Percentiles rank a stretch among this genome's conserved stretches.
These are phyloP conservation scores for Populus nigra DNA, from an alignment of 345 rosid genomes.

Conservation along the genomic window DNA sequence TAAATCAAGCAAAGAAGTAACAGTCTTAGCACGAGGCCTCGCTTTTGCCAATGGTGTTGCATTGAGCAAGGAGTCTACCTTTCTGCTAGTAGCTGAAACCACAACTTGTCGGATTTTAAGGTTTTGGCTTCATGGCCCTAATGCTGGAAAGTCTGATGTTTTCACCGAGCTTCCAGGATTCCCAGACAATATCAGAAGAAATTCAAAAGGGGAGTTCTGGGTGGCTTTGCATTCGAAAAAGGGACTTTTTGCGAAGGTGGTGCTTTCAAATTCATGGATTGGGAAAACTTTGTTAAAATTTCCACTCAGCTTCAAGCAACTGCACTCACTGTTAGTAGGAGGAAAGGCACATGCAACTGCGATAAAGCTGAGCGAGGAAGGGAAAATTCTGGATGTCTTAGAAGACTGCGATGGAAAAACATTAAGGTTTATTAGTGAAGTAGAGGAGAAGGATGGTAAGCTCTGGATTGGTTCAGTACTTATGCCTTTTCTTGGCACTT, in stretches of 20 bases:
- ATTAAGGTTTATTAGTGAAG: slow-evolving; percentile 24
- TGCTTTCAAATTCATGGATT: slow-evolving; percentile 37
- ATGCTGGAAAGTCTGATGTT: slow-evolving; percentile 17
- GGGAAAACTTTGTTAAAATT: slow-evolving; percentile 27
- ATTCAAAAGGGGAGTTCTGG: slow-evolving; percentile 25
- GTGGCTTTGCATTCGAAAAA: slow-evolving; percentile 55
- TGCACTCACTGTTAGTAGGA: slow-evolving; percentile 54
- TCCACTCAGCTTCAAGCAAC: slow-evolving; percentile 25
- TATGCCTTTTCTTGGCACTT: slow-evolving; percentile 57
- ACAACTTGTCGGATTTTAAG: slow-evolving; percentile 17
- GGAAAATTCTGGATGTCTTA: slow-evolving; percentile 12
- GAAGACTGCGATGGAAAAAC: slow-evolving; percentile 22
- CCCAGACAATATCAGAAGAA: slow-evolving; percentile 24
- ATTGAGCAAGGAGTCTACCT: slow-evolving; percentile 21
- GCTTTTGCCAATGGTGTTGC: slow-evolving; percentile 30
- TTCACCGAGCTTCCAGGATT: slow-evolving; percentile 24
- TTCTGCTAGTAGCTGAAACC: slow-evolving; percentile 23
- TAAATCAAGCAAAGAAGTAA: slow-evolving; percentile 9
- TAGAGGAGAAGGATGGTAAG: slow-evolving; percentile 30
- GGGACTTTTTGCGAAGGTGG: slow-evolving; percentile 41
- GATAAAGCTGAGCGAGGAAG: slow-evolving; percentile 21
- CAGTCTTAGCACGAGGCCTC: slow-evolving; percentile 14
- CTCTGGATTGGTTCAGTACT: slow-evolving; percentile 22
- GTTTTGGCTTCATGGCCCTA: slow-evolving; percentile 25
- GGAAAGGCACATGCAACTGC: slow-evolving; percentile 59